Evolutionary conservation across 345 rosid species (phyloP), one percentile per base, ranked within the genome.

Genomic region (Salix purpurea): DNA sequence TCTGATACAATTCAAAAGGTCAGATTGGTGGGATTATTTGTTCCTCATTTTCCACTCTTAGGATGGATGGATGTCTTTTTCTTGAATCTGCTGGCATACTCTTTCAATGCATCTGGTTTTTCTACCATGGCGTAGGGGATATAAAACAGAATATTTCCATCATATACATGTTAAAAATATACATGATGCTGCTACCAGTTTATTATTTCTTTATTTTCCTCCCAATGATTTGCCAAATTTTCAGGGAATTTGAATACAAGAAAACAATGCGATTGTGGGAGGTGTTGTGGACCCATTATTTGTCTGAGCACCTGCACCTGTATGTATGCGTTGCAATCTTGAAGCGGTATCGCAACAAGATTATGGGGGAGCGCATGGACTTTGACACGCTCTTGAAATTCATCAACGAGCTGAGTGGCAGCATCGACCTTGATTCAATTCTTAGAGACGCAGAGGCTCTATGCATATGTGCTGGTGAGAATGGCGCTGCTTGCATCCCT

Each of bases 1-100:
- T 82, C 86, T 96, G 46, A 92, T 94, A 72, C 98, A 94, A 79
- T 96, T 96, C 78, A 96, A 94, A 85, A 94, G 99, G 99, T 96
- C n/a, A 77, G 85, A 52, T 70, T 42, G 23, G 67, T 75, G 67
- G 67, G 32, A 21, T 46, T 69, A 26, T 28, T 26, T 2, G 37
- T 23, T 67, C 13, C 19, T 13, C 24, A 6, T 69, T 73, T 37
- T 4, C 11, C 39, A 4, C 44, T 37, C 34, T 18, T 14, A 26
- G 65, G 54, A 21, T 62, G 52, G n/a, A 11, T 67, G 62, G 21
- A 11, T 67, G 12, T 19, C 10, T 60, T 71, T 37, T 75, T 26
- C 26, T 4, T 32, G 60, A 62, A 60, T 44, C 65, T 36, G 14
- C 42, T 74, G 74, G 21, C 61, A 24, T 24, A n/a, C 42, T 8